Conservation (phyloP, 805 yeast genomes). For the Hanseniaspora lachancei region DNA sequence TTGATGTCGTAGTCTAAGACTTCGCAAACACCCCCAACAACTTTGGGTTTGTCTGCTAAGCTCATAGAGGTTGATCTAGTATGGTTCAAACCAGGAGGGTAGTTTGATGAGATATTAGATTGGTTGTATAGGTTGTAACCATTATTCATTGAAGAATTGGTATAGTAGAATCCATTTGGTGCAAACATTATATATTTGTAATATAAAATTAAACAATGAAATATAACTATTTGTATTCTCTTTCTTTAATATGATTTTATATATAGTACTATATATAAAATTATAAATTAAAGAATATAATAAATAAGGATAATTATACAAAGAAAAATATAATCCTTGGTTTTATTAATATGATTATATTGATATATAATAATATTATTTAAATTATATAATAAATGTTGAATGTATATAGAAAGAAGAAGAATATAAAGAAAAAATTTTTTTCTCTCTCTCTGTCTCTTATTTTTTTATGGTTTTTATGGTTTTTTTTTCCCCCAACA, state of each 20-base stretch:
- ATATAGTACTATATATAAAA: not conserved
- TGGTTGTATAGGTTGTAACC: constrained; percentile 5
- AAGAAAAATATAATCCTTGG: not conserved
- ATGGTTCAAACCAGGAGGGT: constrained; percentile 6
- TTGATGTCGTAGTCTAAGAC: constrained; percentile 68
- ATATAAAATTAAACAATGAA: no score
- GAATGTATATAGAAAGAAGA: no score
- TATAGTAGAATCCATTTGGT: constrained; percentile 5
- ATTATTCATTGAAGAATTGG: constrained; percentile 1
- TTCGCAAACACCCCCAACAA: constrained; percentile 59
- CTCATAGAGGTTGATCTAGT: constrained; percentile 8
- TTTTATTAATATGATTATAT: not conserved
- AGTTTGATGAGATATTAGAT: constrained; percentile 10
- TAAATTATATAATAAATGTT: no score
- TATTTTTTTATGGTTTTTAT: no score
- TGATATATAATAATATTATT: no score
- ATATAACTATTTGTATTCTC: no score
- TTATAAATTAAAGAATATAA: not conserved
- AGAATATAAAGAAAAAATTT: no score
- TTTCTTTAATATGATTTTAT: not conserved
- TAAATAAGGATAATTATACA: not conserved
- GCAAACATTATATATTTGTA: constrained; percentile 2
- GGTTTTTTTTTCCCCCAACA: no score
- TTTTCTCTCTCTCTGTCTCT: no score
- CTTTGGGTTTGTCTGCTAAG: constrained; percentile 15